Base-by-base conservation (phyloP, 2,329 filamentous ascomycete genomes). In the Penicillium sp. region DNA sequence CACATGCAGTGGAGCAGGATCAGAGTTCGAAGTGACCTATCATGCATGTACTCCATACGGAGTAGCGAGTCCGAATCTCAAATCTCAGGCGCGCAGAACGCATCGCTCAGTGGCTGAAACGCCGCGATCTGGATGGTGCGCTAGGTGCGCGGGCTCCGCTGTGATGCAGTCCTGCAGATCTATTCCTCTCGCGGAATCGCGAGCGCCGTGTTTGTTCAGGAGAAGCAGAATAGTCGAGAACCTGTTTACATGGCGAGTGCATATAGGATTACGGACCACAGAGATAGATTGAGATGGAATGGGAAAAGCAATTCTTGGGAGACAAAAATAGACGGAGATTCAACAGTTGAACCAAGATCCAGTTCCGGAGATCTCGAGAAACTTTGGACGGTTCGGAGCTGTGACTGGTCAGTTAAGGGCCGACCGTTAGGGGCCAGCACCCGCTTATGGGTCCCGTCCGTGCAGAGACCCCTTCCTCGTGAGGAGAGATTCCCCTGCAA, bases 71-170 rank as follows among this genome's bases (percentile, higher is more conserved):
- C 22, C 20, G n/a, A 34, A 34, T 34, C 31, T 37, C 35, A 53
- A 55, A 55, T 58, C 51, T 50, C 46, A 48, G 41, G 48, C 47
- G 45, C 45, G 46, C 52, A 56, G 50, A 48, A 54, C 51, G 42
- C 50, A 56, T 58, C 54, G 47, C 46, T 45, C 41, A 38, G 55
- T 58, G 55, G 55, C 56, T 59, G 56, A 54, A 58, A 52, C 53
- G 32, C 40, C 48, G 46, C 41, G 48, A 54, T 54, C 53, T 47
- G 51, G 50, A 42, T 55, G 51, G 55, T 50, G 43, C 40, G 36
- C 40, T 37, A 53, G 51, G 55, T 50, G 43, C 40, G 36, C 40
- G 35, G 50, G 44, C 48, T 48, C 41, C 44, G 45, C 40, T 37
- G 38, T 32, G 39, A 51, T 57, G 47, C 49, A 55, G 49, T 48